A percentile compares a stretch with the other conserved stretches of the same genome.
Conservation (phyloP, 768 basidiomycete genomes). For the Steccherinum ochraceum region DNA sequence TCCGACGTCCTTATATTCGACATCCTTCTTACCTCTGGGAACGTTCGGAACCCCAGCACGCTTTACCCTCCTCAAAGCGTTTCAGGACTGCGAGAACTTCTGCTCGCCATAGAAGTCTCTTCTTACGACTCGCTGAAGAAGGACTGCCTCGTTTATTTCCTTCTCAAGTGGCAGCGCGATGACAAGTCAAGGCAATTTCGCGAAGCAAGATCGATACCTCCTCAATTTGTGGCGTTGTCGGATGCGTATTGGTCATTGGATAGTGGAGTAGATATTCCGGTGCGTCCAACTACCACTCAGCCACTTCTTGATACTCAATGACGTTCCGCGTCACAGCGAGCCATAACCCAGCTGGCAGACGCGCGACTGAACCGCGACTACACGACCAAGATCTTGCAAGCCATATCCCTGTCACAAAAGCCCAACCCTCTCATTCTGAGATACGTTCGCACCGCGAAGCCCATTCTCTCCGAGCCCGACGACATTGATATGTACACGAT, state of each 20-base stretch:
- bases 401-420: slow-evolving; percentile 42
- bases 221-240: slow-evolving; percentile 69
- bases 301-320: background rate
- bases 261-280: slow-evolving; percentile 55
- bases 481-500: slow-evolving; percentile 67
- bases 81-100: slow-evolving; percentile 44
- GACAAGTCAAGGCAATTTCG: slow-evolving; percentile 47
- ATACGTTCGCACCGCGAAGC: slow-evolving; percentile 74
- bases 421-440: slow-evolving; percentile 54
- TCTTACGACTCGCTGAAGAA: slow-evolving; percentile 72
- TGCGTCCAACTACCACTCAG: slow-evolving; percentile 31
- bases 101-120: slow-evolving; percentile 55
- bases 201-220: slow-evolving; percentile 56
- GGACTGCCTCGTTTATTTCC: slow-evolving; percentile 73
- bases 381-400: slow-evolving; percentile 70
- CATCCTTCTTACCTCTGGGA: slow-evolving; percentile 60
- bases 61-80: slow-evolving; percentile 65
- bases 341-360: slow-evolving; percentile 69
- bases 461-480: slow-evolving; percentile 57
- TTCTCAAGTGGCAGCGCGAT: slow-evolving; percentile 76
- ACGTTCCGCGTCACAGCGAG: slow-evolving; percentile 40
- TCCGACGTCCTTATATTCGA: slow-evolving; percentile 68
- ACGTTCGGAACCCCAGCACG: slow-evolving; percentile 46
- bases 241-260: slow-evolving; percentile 86
- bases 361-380: slow-evolving; percentile 70